Evolutionary conservation across 75 land plant genomes (phyloP), one percentile per base, ranked within the genome.

Genomic region (Isoetes taiwanensis): DNA sequence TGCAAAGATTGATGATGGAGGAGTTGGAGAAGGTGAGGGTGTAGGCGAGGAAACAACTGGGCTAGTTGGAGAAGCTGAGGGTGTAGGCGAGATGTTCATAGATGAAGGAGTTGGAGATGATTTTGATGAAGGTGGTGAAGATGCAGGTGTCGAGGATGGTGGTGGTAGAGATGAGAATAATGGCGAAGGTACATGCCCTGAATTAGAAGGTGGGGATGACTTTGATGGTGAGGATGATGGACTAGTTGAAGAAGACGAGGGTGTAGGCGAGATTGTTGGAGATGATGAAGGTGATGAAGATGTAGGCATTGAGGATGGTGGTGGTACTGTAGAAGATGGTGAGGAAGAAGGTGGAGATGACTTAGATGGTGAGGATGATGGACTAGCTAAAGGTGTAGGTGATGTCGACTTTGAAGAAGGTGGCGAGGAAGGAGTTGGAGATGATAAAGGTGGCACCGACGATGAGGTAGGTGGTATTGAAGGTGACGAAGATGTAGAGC

Each of bases 211-310:
- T n/a, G n/a, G n/a, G n/a, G n/a, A n/a, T n/a, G n/a, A n/a, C n/a
- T n/a, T n/a, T n/a, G n/a, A n/a, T n/a, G n/a, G 52, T 46, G 5
- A 28, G n/a, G 21, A 52, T 23, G 17, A 17, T 52, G 54, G 26
- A 17, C 28, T 28, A 17, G 24, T 23, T 3, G 14, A n/a, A 1
- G 24, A 17, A 8, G 54, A 52, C 1, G 54, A 17, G 0, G 54
- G 26, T 1, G 54, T 23, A 23, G 54, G 26, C 26, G 54, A 52
- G n/a, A 28, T 23, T 0, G 54, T 14, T 4, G 24, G 24, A 0
- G 54, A 52, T n/a, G 54, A 52, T 6, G 17, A 52, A 23, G 54
- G 21, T 3, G 21, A 52, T n/a, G 54, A 52, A 52, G 54, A 52
- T 23, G 17, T 23, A 17, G 0, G 6, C 14, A 14, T n/a, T 0